These are phyloP conservation scores for Pyrenophora tritici-repentis DNA, from an alignment of 2,329 filamentous ascomycete species.

Conservation along the genomic window DNA sequence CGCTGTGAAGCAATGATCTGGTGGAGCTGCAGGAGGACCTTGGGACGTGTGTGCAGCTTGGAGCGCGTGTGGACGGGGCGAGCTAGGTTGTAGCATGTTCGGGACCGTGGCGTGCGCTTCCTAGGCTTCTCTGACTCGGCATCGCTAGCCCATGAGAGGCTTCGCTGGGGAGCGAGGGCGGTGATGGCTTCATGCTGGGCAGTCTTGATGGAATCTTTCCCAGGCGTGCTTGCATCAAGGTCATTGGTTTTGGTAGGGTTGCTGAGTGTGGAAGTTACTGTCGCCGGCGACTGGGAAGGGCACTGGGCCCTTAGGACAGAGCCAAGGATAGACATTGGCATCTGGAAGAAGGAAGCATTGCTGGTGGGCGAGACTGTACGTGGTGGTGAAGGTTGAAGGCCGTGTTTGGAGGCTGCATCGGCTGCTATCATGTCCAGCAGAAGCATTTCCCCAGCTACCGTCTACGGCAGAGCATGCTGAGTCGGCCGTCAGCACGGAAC, in stretches of 20 bases:
- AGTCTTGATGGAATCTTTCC: constrained; percentile 12
- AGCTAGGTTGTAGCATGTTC: constrained; percentile 69
- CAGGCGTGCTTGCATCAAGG: constrained; percentile 2
- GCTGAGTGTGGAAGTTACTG: constrained; percentile 1
- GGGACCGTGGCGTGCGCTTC: constrained; percentile 58
- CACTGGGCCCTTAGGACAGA: constrained; percentile 36
- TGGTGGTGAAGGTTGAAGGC: constrained; percentile 37
- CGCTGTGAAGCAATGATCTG: constrained; percentile 64
- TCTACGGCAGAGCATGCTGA: constrained; percentile 25
- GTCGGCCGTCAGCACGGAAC: constrained; percentile 16
- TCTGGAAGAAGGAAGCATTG: constrained; percentile 38
- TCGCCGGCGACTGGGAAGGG: constrained; percentile 19
- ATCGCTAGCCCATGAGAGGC: constrained; percentile 47
- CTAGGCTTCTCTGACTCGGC: constrained; percentile 45
- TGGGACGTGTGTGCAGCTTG: constrained; percentile 70
- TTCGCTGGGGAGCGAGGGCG: constrained; percentile 36
- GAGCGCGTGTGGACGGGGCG: constrained; percentile 65
- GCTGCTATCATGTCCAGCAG: constrained; percentile 48
- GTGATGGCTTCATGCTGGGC: constrained; percentile 15
- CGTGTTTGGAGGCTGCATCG: constrained; percentile 43
- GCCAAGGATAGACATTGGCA: constrained; percentile 43
- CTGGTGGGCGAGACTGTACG: constrained; percentile 20
- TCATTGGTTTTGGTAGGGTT: constrained; percentile 1
- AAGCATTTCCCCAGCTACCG: constrained; percentile 36
- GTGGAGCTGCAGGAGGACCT: constrained; percentile 73